phyloP scores from a whole-genome alignment of 192 early-diverging fungal genomes.

The Backusella australiensis region DNA sequence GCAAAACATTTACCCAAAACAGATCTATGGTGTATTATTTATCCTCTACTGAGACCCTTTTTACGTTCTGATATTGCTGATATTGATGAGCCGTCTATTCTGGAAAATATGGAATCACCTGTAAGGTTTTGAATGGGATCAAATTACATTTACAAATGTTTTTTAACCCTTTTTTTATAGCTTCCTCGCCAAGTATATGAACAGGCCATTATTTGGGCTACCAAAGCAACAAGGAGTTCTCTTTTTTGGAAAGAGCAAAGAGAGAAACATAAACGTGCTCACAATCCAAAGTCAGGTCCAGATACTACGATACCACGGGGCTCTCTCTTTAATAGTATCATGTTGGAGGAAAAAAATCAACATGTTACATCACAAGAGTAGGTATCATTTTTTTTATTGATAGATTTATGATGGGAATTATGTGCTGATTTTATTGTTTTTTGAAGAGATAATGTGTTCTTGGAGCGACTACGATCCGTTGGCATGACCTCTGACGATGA shows the following conservation, averaged over 20 bases:
- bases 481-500: constrained; percentile 79
- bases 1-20: constrained; percentile 61
- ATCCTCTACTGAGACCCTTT: constrained; percentile 69
- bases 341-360: constrained; percentile 16
- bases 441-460: constrained; percentile 45
- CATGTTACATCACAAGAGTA: constrained; percentile 50
- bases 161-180: constrained; percentile 25
- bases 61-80: constrained; percentile 63
- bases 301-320: constrained; percentile 10
- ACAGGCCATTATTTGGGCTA: constrained; percentile 55
- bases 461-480: constrained; percentile 56
- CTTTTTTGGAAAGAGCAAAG: constrained; percentile 53
- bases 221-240: constrained; percentile 39
- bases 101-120: constrained; percentile 68
- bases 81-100: constrained; percentile 55
- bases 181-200: constrained; percentile 58
- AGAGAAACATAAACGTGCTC: constrained; percentile 26
- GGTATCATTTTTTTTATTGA: neutral
- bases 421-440: neutral
- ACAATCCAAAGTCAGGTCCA: constrained; percentile 14
- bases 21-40: constrained; percentile 77
- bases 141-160: neutral
- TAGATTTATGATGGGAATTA: neutral
- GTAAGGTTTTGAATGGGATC: constrained; percentile 30
- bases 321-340: constrained; percentile 31